Base-by-base conservation (phyloP, 768 basidiomycete genomes). In the Phanerochaete carnosa region DNA sequence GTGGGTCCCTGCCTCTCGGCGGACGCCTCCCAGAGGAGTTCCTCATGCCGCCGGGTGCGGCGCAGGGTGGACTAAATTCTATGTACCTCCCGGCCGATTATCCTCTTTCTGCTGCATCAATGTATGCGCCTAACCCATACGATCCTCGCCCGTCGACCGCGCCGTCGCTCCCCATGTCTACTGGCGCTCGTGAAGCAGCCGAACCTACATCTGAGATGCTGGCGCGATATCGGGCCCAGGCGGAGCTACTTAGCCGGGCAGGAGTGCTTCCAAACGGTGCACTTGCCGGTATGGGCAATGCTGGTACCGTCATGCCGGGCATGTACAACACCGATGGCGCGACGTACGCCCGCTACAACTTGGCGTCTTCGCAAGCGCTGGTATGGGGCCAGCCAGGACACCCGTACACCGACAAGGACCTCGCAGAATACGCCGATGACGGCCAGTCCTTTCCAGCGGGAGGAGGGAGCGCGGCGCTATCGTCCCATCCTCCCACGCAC, bases 171-270 rank as follows among this genome's bases (percentile, higher is more conserved):
- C 15, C 43, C 9, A 45, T 62, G 26, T 37, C 54, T 26, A 30
- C 60, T 12, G 50, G 47, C 57, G 28, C 62, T 19, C 51, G 60
- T 32, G 62, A 66, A 22, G 2, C 62, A 1, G 1, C 57, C 5
- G 50, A 63, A 32, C 52, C 52, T 30, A 58, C 63, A 26, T 63
- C 72, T 0, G 84, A 86, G 35, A 75, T 80, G 64, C 60, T 76
- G 22, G 74, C 74, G 12, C 81, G 82, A 58, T 85, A 81, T 64
- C 76, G 80, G 6, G 71, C 74, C 0, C 78, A 83, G 57, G 70
- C 76, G 0, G 84, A 85, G 12, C 55, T 78, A 4, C 63, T 82
- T 51, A 72, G 73, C n/a, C 77, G 74, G 16, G 59, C 68, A 0
- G 74, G 74, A 28, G 68, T 70, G 15, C 65, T 73, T 32, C 67